Evolutionary conservation across 2,329 filamentous ascomycete species (phyloP), one percentile per base, ranked within the genome.

Genomic region (Paracoccidioides lutzii): DNA sequence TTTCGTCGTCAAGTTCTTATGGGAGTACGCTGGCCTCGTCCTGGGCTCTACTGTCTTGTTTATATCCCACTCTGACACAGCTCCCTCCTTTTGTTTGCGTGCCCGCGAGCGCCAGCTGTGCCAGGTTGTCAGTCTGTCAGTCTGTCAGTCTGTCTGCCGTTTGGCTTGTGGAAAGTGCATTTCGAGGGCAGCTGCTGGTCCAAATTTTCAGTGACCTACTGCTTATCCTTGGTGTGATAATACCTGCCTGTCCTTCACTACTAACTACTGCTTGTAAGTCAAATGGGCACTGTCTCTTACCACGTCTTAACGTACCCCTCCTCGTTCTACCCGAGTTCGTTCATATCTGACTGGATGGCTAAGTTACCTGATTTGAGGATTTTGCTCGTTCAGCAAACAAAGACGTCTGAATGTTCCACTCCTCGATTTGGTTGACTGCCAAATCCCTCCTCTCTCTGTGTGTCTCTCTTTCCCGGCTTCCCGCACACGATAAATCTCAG

Each of bases 381-480:
- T 28, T 22, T 28, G 7, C 35, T 41, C 28, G 7, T 54, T n/a
- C n/a, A 44, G 42, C 38, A 35, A 30, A 38, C 15, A 49, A 41
- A 49, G 33, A 53, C 51, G 30, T 8, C 28, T 53, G 51, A 53
- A 53, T 53, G 51, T 43, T 53, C 28, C 44, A 42, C 40, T n/a
- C 30, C 43, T 41, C 43, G 8, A 43, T 15, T 30, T 49, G 33
- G 28, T 22, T 41, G 33, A 28, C 22, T 41, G 12, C 53, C 53
- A 49, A 49, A 46, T 32, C 28, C 33, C 37, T 6, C 10, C 44
- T 33, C 15, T 33, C 3, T 32, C 30, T 2, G 4, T 32, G 1
- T 7, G 37, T 9, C 9, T 22, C 12, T 51, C 22, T 51, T 49
- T 37, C 32, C 45, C 15, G 35, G 30, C 45, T 37, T 38, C 12